Conservation (phyloP, 139 green algal genomes). For the Haematococcus sp. region DNA sequence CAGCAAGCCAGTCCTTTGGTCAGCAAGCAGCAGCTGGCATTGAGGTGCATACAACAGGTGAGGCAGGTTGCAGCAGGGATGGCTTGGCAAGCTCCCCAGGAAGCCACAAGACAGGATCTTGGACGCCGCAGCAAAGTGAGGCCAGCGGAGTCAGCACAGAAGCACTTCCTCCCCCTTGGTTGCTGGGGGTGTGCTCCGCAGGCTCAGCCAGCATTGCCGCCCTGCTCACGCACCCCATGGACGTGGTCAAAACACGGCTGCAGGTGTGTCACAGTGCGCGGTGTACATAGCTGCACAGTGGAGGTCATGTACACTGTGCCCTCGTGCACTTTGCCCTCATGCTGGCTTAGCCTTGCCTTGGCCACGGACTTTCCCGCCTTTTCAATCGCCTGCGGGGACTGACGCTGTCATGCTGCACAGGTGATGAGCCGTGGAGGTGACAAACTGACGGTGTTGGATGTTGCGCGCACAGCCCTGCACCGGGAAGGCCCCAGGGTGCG, state of each 20-base stretch:
- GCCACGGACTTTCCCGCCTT: neutral
- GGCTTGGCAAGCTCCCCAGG: no score
- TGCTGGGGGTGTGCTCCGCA: constrained; percentile 39
- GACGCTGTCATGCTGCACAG: neutral
- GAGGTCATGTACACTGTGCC: neutral
- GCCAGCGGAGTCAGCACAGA: neutral
- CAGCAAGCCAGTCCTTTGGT: no score
- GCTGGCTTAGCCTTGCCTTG: neutral
- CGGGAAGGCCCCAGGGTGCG: neutral
- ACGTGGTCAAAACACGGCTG: constrained; percentile 83
- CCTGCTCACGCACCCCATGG: constrained; percentile 67
- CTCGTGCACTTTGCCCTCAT: neutral
- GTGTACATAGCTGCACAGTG: neutral
- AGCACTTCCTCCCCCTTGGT: constrained; percentile 24
- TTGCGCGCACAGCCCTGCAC: neutral
- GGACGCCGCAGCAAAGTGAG: no score
- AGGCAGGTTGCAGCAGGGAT: no score
- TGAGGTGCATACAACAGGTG: no score
- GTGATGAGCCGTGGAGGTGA: neutral
- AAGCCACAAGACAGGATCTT: no score
- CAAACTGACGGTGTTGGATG: neutral
- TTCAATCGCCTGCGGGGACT: neutral
- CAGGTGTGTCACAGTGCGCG: constrained; percentile 44
- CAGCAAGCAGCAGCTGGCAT: no score
- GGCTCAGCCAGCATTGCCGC: constrained; percentile 53